Evolutionary conservation across 345 rosid species (phyloP), one percentile per base, ranked within the genome.

Genomic region (Eucalyptus sp.): DNA sequence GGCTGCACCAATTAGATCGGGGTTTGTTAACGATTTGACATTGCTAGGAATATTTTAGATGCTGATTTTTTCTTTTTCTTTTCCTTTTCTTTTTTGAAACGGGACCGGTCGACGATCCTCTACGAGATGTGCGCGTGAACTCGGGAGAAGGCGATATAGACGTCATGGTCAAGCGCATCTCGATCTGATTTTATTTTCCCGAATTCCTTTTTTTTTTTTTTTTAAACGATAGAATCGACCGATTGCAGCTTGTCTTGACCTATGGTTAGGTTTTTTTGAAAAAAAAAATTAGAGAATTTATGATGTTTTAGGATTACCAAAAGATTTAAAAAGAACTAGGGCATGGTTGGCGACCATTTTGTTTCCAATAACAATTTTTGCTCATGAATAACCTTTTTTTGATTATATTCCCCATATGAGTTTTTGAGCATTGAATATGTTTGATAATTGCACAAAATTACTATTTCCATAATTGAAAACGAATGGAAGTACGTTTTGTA

Each of bases 201-300:
- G 4, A 16, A 17, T 68, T 52, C 10, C 10, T 52, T 44, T 20
- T 44, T 31, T 33, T 33, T 33, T 2, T 17, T 20, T 16, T 31
- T 31, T 13, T 1, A 31, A 68, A 33, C 1, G 12, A 16, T 16
- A 18, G 7, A 20, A 37, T 10, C 15, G 3, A 20, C 18, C 2
- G 10, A 76, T 17, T 6, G 8, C 0, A 2, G 1, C 43, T 1
- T 18, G 3, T 20, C 48, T 13, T 18, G 2, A 41, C 22, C 27
- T 20, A 10, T 37, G 27, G 8, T 76, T 76, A 9, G 76, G 37
- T 71, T 37, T 37, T n/a, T 64, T 4, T 37, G 41, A 33, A 37
- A 4, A 25, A 24, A 27, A 33, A 71, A 76, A 18, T 20, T 37
- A 10, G 83, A 76, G 12, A 37, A 76, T 71, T 71, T 4, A 5